Evolutionary conservation across 768 basidiomycete species (phyloP).

Genomic region (Boletus subparvulus): DNA sequence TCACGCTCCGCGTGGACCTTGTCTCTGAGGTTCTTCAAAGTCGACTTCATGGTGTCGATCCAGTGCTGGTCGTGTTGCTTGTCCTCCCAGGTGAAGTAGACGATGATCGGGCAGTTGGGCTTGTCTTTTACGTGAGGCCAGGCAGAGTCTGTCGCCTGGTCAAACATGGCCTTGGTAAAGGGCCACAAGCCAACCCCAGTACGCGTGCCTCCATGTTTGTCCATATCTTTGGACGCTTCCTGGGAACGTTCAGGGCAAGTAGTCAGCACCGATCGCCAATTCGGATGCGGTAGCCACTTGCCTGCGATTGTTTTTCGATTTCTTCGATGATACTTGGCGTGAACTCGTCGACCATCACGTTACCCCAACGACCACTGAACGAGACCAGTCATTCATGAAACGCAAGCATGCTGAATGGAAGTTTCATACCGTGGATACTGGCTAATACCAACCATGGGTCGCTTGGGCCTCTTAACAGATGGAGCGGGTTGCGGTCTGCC

Average conservation of each 20-base stretch:
- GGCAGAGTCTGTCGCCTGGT: constrained; percentile 6
- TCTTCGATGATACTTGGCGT: constrained; percentile 7
- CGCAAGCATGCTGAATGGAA: not conserved
- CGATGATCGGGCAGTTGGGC: constrained; percentile 14
- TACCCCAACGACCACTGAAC: constrained; percentile 13
- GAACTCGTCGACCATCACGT: constrained; percentile 12
- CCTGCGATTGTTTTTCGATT: not conserved
- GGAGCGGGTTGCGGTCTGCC: not conserved
- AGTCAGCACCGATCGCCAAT: not conserved
- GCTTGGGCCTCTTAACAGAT: not conserved
- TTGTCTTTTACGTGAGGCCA: constrained; percentile 12
- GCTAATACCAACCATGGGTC: not conserved
- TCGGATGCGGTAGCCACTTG: not conserved
- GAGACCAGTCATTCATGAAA: not conserved
- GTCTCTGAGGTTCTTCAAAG: not conserved
- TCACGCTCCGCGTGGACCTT: not conserved
- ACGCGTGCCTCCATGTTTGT: not conserved
- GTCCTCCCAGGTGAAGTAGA: constrained; percentile 16
- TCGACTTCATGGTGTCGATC: constrained; percentile 1
- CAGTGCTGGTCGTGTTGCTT: constrained; percentile 9
- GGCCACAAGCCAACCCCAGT: constrained; percentile 14
- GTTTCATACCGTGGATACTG: not conserved
- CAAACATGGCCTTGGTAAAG: constrained; percentile 14
- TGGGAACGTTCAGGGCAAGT: not conserved
- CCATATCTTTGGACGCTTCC: constrained; percentile 3